Conservation (phyloP, 2,329 filamentous ascomycete genomes). For the Trichophyton benhamiae region DNA sequence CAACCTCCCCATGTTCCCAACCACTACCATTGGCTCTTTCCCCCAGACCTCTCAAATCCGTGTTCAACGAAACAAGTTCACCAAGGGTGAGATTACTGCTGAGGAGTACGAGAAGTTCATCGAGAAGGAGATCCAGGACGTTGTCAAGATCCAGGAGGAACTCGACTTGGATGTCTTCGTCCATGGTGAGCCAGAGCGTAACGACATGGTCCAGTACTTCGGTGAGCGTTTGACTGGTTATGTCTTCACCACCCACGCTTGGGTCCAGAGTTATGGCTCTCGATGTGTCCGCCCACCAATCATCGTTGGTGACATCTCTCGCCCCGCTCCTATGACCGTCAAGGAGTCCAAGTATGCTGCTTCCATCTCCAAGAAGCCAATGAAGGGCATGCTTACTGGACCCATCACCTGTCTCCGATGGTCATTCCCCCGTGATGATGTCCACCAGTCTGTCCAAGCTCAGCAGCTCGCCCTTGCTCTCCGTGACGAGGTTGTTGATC, state of each 20-base stretch:
- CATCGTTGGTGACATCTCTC: slow-evolving; percentile 96
- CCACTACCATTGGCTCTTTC: slow-evolving; percentile 98
- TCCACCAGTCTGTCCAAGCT: slow-evolving; percentile 97
- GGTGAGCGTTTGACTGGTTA: slow-evolving; percentile 95
- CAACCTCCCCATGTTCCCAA: slow-evolving; percentile 92
- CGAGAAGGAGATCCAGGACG: slow-evolving; percentile 92
- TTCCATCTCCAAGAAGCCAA: slow-evolving; percentile 92
- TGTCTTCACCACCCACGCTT: slow-evolving; percentile 96
- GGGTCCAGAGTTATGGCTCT: slow-evolving; percentile 97
- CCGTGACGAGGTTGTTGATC: slow-evolving; percentile 94
- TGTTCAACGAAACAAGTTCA: slow-evolving; percentile 92
- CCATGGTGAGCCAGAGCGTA: slow-evolving; percentile 98
- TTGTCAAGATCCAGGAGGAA: slow-evolving; percentile 95
- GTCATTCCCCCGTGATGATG: slow-evolving; percentile 99
- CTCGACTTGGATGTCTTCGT: slow-evolving; percentile 94
- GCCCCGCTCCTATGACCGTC: slow-evolving; percentile 94
- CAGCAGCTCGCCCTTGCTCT: slow-evolving; percentile 97
- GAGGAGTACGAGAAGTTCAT: slow-evolving; percentile 98
- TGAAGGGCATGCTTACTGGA: slow-evolving; percentile 99
- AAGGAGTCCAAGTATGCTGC: slow-evolving; percentile 99
- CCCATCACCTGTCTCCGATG: slow-evolving; percentile 97
- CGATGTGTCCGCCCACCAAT: slow-evolving; percentile 97
- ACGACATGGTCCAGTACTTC: slow-evolving; percentile 99
- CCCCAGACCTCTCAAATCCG: slow-evolving; percentile 99
- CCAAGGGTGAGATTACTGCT: slow-evolving; percentile 91